A percentile compares a stretch with the other conserved stretches of the same genome.
These are phyloP conservation scores for Saturnispora kantuleensis DNA, from an alignment of 805 yeast species.

Conservation along the genomic window DNA sequence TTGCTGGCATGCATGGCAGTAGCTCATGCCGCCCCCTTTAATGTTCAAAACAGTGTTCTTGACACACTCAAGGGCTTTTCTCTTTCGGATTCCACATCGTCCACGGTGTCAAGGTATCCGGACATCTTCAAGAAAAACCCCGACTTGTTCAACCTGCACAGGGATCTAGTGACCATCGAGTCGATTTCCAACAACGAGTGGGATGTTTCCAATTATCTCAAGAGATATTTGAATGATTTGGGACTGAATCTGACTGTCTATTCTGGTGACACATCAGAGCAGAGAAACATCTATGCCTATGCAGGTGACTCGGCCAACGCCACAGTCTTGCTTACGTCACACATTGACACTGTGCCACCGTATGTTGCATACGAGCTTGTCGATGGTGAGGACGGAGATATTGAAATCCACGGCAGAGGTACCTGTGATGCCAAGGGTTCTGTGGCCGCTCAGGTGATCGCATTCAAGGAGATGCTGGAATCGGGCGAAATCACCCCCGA, in stretches of 20 bases:
- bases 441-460: conserved; percentile 51
- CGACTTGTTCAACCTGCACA: conserved; percentile 26
- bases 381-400: conserved; percentile 23
- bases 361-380: conserved; percentile 38
- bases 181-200: conserved; percentile 30
- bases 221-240: conserved; percentile 36
- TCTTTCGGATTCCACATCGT: too few relatives aligned
- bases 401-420: conserved; percentile 55
- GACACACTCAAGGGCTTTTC: too few relatives aligned
- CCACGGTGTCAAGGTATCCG: not conserved
- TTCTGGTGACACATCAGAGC: conserved; percentile 1
- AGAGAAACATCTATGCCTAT: conserved; percentile 44
- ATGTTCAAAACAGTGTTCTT: too few relatives aligned
- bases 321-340: conserved; percentile 44
- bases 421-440: conserved; percentile 64
- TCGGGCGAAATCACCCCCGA: conserved; percentile 35
- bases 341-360: conserved; percentile 69
- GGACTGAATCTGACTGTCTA: conserved; percentile 37
- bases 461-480: conserved; percentile 38
- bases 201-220: conserved; percentile 31
- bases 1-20: not conserved
- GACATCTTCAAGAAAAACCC: conserved; percentile 10
- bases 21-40: not conserved
- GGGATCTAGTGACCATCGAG: conserved; percentile 25
- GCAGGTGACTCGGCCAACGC: conserved; percentile 35